Evolutionary conservation across 306 rosid genomes (phyloP).

Genomic region (Vigna nakashimae): DNA sequence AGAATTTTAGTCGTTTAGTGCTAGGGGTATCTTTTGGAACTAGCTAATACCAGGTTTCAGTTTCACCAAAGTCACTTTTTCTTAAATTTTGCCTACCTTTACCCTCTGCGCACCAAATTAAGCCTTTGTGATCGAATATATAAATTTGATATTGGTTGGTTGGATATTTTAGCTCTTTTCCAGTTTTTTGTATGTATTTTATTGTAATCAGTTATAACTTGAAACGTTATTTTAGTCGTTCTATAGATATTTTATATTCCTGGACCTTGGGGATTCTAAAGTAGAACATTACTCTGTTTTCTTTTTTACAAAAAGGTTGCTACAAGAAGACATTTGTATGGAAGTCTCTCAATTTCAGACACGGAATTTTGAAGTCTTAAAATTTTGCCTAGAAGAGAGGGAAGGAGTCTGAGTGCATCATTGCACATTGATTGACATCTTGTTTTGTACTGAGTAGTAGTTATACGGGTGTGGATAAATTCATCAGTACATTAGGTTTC

Average conservation of each 20-base stretch:
- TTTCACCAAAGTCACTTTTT: neutral
- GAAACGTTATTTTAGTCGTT: constrained; percentile 5
- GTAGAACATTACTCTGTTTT: neutral
- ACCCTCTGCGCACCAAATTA: neutral
- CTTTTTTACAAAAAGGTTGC: neutral
- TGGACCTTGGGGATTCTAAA: neutral
- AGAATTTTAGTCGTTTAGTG: neutral
- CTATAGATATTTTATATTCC: constrained; percentile 4
- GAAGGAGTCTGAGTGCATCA: constrained; percentile 7
- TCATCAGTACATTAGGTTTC: neutral
- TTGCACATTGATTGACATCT: neutral
- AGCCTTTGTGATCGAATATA: neutral
- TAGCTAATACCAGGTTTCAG: neutral
- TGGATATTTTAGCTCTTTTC: constrained; percentile 17
- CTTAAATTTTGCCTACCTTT: neutral
- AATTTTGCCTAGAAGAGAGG: constrained; percentile 14
- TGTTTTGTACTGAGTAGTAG: constrained; percentile 10
- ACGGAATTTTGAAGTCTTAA: neutral
- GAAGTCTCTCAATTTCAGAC: constrained; percentile 2
- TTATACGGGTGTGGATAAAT: neutral
- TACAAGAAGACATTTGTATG: neutral
- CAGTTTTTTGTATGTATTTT: neutral
- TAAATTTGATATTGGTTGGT: constrained; percentile 3
- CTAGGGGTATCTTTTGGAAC: neutral
- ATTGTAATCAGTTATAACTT: neutral